Conservation (phyloP, 2,329 filamentous ascomycete species). For the Penicillium rolfsii region DNA sequence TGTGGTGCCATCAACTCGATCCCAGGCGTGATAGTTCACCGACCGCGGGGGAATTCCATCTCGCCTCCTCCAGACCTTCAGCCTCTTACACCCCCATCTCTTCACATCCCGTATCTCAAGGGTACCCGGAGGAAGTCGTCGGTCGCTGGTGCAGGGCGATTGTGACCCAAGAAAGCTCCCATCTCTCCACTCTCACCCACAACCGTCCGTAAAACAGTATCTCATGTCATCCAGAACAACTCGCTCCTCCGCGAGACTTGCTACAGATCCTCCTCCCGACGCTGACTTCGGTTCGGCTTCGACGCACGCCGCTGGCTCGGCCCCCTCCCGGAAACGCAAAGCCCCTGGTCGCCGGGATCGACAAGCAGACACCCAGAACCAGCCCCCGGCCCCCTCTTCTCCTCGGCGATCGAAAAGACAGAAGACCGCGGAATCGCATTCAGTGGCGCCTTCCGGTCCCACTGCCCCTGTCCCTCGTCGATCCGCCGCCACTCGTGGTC, state of each 20-base stretch:
- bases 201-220: conserved; percentile 45
- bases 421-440: conserved; percentile 60
- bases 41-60: conserved; percentile 6
- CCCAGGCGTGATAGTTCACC: not conserved
- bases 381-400: conserved; percentile 35
- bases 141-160: not conserved
- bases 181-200: conserved; percentile 12
- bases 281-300: conserved; percentile 45
- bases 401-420: conserved; percentile 71
- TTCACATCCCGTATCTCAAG: conserved; percentile 3
- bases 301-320: conserved; percentile 49
- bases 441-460: conserved; percentile 44
- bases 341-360: conserved; percentile 57
- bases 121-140: not conserved
- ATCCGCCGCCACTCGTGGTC: conserved; percentile 34
- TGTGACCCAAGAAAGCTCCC: conserved; percentile 4
- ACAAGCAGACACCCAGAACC: conserved; percentile 43
- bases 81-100: not conserved
- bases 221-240: conserved; percentile 98
- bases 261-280: conserved; percentile 62
- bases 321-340: conserved; percentile 75
- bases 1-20: not conserved
- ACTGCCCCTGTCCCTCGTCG: conserved; percentile 50
- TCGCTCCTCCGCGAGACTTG: conserved; percentile 90
- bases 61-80: not conserved